Conservation (phyloP, 192 early-diverging fungal genomes). For the Phycomyces blakesleeanus region DNA sequence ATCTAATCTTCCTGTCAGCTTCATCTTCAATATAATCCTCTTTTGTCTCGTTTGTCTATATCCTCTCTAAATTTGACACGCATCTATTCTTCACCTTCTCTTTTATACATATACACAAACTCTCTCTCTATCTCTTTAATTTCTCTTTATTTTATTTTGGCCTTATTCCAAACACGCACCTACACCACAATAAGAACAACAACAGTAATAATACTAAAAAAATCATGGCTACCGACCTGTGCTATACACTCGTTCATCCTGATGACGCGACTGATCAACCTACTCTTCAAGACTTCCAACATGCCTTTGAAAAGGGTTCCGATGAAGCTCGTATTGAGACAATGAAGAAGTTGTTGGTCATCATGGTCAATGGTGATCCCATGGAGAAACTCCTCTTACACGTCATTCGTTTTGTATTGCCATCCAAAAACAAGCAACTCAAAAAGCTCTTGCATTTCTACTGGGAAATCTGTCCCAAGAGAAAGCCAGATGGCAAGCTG, state of each 20-base stretch:
- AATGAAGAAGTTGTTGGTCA: conserved; percentile 88
- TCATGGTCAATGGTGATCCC: conserved; percentile 92
- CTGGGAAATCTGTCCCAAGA: conserved; percentile 97
- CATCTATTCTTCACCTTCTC: neutral
- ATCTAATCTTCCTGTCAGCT: neutral
- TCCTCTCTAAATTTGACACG: neutral
- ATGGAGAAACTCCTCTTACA: conserved; percentile 90
- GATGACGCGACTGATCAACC: conserved; percentile 64
- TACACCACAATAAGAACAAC: too few relatives aligned
- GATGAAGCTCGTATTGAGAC: conserved; percentile 92
- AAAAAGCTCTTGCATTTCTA: conserved; percentile 97
- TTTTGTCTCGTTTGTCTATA: neutral
- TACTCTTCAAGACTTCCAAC: conserved; percentile 66
- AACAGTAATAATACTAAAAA: too few relatives aligned
- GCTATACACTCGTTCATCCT: conserved; percentile 61
- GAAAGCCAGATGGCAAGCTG: conserved; percentile 84
- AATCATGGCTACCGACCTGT: conserved; percentile 40
- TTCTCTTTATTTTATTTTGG: neutral
- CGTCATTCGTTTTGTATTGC: conserved; percentile 97
- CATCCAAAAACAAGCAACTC: conserved; percentile 90
- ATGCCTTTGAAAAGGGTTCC: conserved; percentile 84
- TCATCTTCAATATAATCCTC: neutral
- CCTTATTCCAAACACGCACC: too few relatives aligned
- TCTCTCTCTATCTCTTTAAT: neutral
- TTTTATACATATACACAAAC: too few relatives aligned